phyloP scores from a whole-genome alignment of 441 rosid genomes.

The Euphorbia celastroides region DNA sequence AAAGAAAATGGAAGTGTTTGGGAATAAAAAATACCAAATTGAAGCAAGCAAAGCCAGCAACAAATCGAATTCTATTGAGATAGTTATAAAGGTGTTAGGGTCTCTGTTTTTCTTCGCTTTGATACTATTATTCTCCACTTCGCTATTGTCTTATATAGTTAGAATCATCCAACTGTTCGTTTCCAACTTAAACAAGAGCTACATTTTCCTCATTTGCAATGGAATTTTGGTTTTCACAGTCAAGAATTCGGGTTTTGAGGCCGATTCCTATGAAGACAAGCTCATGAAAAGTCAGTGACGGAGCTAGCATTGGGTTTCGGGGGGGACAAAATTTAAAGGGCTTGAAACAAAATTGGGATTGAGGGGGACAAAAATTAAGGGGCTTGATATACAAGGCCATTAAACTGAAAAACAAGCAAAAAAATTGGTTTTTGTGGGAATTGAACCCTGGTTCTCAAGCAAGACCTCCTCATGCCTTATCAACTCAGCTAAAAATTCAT shows the following conservation, averaged over 20 bases:
- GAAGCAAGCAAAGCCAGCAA: background rate
- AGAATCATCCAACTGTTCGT: constrained; percentile 22
- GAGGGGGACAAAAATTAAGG: no score
- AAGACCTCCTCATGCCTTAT: no score
- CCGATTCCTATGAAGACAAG: constrained; percentile 13
- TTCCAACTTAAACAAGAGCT: constrained; percentile 42
- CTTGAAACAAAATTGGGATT: no score
- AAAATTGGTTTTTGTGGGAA: no score
- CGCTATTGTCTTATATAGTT: constrained; percentile 25
- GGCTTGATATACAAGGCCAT: no score
- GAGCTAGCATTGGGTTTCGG: no score
- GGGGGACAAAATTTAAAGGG: no score
- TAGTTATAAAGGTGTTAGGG: constrained; percentile 26
- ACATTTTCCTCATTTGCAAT: constrained; percentile 76
- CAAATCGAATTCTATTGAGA: background rate
- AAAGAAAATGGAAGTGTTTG: background rate
- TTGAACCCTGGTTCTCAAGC: no score
- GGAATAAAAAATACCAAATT: background rate
- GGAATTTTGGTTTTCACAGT: constrained; percentile 53
- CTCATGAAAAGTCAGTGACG: background rate
- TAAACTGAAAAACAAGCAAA: no score
- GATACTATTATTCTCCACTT: constrained; percentile 22
- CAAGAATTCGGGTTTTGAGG: constrained; percentile 37
- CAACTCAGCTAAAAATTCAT: no score
- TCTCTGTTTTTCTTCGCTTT: constrained; percentile 36